A percentile compares a stretch with the other conserved stretches of the same genome.
Evolutionary conservation across 225 moss, liverwort and hornwort genomes (phyloP).

Genomic region (Neckera pumila): DNA sequence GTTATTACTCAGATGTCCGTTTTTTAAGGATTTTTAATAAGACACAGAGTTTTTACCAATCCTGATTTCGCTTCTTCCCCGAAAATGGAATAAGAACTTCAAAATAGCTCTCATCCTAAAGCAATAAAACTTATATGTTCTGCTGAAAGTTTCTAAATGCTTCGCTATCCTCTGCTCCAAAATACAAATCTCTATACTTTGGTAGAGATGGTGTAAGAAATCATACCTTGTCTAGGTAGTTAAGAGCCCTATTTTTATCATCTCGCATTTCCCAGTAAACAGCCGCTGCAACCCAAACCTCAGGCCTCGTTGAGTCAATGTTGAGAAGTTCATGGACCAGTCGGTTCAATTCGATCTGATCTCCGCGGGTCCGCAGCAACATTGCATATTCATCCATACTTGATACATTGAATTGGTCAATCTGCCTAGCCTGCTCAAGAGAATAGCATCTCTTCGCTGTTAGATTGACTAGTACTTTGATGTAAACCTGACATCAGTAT

Average conservation of each 20-base stretch:
- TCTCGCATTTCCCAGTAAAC: conserved; percentile 94
- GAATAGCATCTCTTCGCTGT: background rate
- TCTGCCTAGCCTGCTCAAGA: conserved; percentile 68
- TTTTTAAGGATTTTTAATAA: background rate
- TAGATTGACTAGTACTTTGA: background rate
- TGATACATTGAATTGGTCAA: conserved; percentile 72
- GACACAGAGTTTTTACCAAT: background rate
- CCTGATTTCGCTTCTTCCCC: background rate
- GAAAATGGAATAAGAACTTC: background rate
- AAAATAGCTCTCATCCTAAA: background rate
- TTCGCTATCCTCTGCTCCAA: background rate
- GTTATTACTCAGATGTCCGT: background rate
- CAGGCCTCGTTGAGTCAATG: conserved; percentile 72
- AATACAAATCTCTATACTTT: background rate
- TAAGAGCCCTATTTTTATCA: conserved; percentile 73
- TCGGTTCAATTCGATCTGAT: conserved; percentile 71
- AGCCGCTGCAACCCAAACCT: conserved; percentile 95
- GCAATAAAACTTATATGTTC: background rate
- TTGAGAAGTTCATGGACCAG: conserved; percentile 81
- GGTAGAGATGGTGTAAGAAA: background rate
- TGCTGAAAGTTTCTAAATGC: background rate
- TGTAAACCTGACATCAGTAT: background rate
- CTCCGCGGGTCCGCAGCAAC: conserved; percentile 58
- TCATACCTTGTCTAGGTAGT: conserved; percentile 75
- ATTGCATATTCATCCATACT: conserved; percentile 99